phyloP scores from a whole-genome alignment of 2,329 filamentous ascomycete genomes.

The Aspergillus hortae region DNA sequence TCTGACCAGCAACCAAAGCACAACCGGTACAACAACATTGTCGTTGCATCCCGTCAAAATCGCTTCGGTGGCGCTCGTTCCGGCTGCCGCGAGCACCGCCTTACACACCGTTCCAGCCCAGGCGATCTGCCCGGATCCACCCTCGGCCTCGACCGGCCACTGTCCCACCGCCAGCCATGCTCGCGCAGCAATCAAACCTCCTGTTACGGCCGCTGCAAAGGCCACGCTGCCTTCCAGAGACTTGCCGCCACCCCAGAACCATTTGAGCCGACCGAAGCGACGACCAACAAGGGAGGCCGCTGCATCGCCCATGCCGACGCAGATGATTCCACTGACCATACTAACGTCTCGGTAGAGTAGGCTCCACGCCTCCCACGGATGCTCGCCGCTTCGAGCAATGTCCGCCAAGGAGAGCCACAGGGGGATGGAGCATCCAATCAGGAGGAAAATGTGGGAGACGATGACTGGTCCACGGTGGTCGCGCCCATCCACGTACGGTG shows the following conservation, averaged over 20 bases:
- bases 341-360: slow-evolving; percentile 69
- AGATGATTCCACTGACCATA: slow-evolving; percentile 90
- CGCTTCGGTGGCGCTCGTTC: slow-evolving; percentile 89
- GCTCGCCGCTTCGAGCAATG: slow-evolving; percentile 54
- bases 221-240: slow-evolving; percentile 82
- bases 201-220: slow-evolving; percentile 74
- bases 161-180: slow-evolving; percentile 73
- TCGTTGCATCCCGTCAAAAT: slow-evolving; percentile 96
- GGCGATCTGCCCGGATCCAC: slow-evolving; percentile 14
- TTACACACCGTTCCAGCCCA: slow-evolving; percentile 49
- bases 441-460: slow-evolving; percentile 90
- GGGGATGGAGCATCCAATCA: slow-evolving; percentile 92
- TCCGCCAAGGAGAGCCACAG: slow-evolving; percentile 83
- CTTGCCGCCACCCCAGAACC: slow-evolving; percentile 96
- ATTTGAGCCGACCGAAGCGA: slow-evolving; percentile 81
- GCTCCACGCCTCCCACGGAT: slow-evolving; percentile 69
- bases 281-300: slow-evolving; percentile 87
- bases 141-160: slow-evolving; percentile 49
- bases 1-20: slow-evolving; percentile 88
- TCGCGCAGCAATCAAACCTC: slow-evolving; percentile 67
- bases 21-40: slow-evolving; percentile 93
- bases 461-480: slow-evolving; percentile 93
- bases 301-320: slow-evolving; percentile 92
- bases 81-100: slow-evolving; percentile 66
- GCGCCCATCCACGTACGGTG: slow-evolving; percentile 89